Conservation (phyloP, 2,329 filamentous ascomycete species). For the Thielaviopsis cerberus region DNA sequence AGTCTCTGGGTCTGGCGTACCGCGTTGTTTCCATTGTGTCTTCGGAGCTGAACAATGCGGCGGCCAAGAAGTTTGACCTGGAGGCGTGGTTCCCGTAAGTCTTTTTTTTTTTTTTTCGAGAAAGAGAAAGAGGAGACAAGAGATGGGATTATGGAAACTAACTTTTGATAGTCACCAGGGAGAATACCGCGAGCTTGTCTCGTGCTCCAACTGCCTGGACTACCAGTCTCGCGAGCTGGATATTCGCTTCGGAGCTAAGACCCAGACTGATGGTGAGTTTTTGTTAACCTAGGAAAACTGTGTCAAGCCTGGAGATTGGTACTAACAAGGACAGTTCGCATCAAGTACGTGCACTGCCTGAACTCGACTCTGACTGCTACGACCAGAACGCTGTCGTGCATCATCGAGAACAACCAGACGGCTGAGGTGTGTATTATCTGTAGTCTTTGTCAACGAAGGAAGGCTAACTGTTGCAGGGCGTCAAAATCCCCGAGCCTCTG, state of each 20-base stretch:
- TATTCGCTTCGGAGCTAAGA: conserved; percentile 79
- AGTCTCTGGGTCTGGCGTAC: conserved; percentile 75
- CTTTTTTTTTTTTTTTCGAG: neutral
- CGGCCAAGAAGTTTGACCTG: conserved; percentile 81
- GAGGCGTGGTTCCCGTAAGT: conserved; percentile 84
- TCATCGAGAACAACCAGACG: conserved; percentile 93
- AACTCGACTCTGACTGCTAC: conserved; percentile 85
- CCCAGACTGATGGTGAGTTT: conserved; percentile 49
- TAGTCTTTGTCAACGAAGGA: neutral
- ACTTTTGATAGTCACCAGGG: conserved; percentile 35
- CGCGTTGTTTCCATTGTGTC: conserved; percentile 86
- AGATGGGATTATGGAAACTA: too few species aligned
- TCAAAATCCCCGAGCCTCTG: conserved; percentile 64
- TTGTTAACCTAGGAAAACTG: too few species aligned
- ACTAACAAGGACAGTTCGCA: conserved; percentile 25
- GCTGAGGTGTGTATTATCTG: conserved; percentile 42
- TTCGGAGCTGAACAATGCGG: conserved; percentile 66
- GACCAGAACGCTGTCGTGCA: conserved; percentile 78
- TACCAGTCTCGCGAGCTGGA: conserved; percentile 91
- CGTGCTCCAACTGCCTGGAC: conserved; percentile 94
- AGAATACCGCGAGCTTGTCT: conserved; percentile 97
- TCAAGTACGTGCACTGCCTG: conserved; percentile 85
- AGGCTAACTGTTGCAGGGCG: conserved; percentile 31
- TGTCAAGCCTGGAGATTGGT: too few species aligned
- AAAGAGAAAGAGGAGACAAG: neutral